Percentiles rank a stretch among this genome's conserved stretches.
Evolutionary conservation across 2,329 filamentous ascomycete genomes (phyloP).

Genomic region (Curvularia lunata): DNA sequence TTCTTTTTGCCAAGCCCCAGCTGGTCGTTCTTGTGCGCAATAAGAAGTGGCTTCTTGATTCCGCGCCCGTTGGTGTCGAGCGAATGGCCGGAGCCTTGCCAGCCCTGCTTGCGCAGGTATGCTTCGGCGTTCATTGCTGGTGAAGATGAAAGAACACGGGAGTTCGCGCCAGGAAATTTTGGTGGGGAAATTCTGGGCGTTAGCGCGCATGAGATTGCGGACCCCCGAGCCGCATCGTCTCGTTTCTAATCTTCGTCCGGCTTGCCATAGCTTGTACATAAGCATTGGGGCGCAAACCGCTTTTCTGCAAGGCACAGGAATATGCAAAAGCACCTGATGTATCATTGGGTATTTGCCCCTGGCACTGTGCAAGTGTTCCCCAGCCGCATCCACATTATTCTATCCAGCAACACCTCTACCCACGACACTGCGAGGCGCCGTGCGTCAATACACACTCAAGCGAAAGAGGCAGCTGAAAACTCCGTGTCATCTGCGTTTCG

Average conservation of each 20-base stretch:
- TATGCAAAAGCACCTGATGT: background rate
- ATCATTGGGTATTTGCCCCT: background rate
- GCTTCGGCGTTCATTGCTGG: constrained; percentile 78
- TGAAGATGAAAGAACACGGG: constrained; percentile 8
- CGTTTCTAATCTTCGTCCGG: background rate
- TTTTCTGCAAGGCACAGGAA: background rate
- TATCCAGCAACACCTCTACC: background rate
- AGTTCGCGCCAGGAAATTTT: constrained; percentile 26
- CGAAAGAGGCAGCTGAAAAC: background rate
- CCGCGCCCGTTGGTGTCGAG: constrained; percentile 79
- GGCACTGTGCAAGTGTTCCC: background rate
- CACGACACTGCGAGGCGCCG: background rate
- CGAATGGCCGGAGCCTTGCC: constrained; percentile 86
- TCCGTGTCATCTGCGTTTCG: background rate
- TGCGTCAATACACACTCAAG: background rate
- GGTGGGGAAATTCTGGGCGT: constrained; percentile 21
- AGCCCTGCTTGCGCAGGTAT: constrained; percentile 84
- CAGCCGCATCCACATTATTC: background rate
- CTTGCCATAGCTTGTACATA: background rate
- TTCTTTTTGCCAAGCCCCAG: constrained; percentile 82
- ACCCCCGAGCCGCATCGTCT: constrained; percentile 7
- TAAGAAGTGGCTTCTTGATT: constrained; percentile 80
- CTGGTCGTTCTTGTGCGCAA: constrained; percentile 81
- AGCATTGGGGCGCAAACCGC: background rate
- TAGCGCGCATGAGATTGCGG: constrained; percentile 13